These are phyloP conservation scores for Tuber brumale DNA, from an alignment of 495 filamentous ascomycete species.

Conservation along the genomic window DNA sequence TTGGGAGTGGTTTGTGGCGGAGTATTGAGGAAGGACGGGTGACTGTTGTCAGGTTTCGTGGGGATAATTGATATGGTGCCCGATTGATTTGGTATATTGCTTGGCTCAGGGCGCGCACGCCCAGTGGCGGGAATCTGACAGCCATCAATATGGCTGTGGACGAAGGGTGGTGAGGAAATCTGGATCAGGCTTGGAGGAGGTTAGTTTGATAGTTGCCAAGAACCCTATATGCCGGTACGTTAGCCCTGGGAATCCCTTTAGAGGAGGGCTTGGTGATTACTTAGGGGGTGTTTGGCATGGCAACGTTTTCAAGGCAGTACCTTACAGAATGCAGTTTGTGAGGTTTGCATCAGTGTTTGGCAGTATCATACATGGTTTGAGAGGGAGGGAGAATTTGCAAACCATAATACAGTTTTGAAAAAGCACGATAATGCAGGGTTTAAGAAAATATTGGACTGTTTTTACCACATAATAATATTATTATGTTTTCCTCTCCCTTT, in stretches of 20 bases:
- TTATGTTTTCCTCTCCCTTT: too few relatives aligned
- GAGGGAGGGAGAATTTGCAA: too few relatives aligned
- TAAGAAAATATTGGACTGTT: too few relatives aligned
- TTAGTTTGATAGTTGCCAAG: not conserved
- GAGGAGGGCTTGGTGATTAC: not conserved
- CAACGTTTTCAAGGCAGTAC: too few relatives aligned
- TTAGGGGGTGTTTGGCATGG: too few relatives aligned
- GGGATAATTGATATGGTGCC: not conserved
- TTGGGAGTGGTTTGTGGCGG: constrained; percentile 11
- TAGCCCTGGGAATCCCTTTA: not conserved
- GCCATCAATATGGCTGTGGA: not conserved
- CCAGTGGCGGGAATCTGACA: not conserved
- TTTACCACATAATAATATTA: too few relatives aligned
- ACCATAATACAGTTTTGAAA: too few relatives aligned
- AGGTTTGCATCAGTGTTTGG: too few relatives aligned
- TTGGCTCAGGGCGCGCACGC: not conserved
- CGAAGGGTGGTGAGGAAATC: not conserved
- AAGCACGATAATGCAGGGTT: too few relatives aligned
- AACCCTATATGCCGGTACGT: not conserved
- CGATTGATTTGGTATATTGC: not conserved
- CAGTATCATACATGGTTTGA: too few relatives aligned
- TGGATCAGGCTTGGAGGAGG: not conserved
- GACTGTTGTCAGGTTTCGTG: not conserved
- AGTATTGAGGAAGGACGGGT: constrained; percentile 7
- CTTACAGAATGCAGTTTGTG: too few relatives aligned